Percentiles rank a stretch among this genome's conserved stretches.
These are phyloP conservation scores for Astraeus odoratus DNA, from an alignment of 768 basidiomycete species.

Conservation along the genomic window DNA sequence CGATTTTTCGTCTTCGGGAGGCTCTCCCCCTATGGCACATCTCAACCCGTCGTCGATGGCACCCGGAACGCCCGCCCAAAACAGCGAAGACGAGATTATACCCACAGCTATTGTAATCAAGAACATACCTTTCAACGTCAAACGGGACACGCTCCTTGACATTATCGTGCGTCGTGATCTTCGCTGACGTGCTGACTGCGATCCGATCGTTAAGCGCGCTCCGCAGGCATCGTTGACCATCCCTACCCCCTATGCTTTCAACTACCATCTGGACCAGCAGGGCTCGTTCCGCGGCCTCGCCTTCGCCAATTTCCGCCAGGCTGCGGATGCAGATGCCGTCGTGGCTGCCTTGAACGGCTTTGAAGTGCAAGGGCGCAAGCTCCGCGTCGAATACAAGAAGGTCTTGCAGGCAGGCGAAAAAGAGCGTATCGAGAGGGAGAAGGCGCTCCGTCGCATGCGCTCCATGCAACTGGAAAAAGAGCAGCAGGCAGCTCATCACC, in stretches of 20 bases:
- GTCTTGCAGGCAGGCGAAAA: constrained; percentile 99
- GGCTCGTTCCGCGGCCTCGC: constrained; percentile 96
- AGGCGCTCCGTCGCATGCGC: constrained; percentile 96
- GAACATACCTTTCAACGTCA: constrained; percentile 99
- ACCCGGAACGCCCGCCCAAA: constrained; percentile 45
- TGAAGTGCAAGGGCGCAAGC: constrained; percentile 92
- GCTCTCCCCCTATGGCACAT: constrained; percentile 59
- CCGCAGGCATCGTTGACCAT: constrained; percentile 81
- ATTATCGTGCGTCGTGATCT: constrained; percentile 62
- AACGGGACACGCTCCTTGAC: constrained; percentile 91
- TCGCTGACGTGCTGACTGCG: not conserved
- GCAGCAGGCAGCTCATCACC: constrained; percentile 38
- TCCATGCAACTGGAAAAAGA: constrained; percentile 95
- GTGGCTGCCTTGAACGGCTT: constrained; percentile 95
- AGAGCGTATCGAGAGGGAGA: constrained; percentile 96
- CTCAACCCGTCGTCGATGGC: constrained; percentile 32
- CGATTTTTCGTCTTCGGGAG: constrained; percentile 82
- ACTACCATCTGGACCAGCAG: constrained; percentile 95
- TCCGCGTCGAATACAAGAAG: constrained; percentile 99
- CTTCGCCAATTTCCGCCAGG: constrained; percentile 94
- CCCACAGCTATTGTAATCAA: constrained; percentile 99
- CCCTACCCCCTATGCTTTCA: constrained; percentile 98
- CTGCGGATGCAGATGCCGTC: constrained; percentile 89
- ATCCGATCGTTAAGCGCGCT: constrained; percentile 8
- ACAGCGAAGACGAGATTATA: constrained; percentile 84